phyloP scores from a whole-genome alignment of 805 yeast genomes.

The Sporopachydermia quercuum region DNA sequence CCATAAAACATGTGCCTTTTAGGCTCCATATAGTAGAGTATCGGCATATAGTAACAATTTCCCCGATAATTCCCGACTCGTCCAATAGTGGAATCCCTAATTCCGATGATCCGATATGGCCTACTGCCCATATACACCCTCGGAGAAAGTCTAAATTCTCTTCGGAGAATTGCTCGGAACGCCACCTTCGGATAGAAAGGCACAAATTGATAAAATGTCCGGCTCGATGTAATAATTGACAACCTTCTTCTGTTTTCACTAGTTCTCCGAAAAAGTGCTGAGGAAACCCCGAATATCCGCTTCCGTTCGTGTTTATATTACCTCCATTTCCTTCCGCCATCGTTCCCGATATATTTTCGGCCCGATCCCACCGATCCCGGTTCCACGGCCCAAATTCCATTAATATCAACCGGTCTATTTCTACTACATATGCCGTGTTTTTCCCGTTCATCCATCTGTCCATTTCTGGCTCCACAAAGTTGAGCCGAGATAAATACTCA shows the following conservation, averaged over 20 bases:
- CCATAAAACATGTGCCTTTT: conserved; percentile 65
- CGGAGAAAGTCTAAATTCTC: background rate
- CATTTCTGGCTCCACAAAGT: conserved; percentile 52
- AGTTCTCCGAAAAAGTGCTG: conserved; percentile 69
- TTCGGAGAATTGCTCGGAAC: background rate
- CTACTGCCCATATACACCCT: conserved; percentile 53
- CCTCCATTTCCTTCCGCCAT: too few relatives aligned
- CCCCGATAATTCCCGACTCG: conserved; percentile 31
- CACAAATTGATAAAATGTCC: conserved; percentile 28
- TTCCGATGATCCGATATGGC: conserved; percentile 61
- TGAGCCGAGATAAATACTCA: conserved; percentile 39
- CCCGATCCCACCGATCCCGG: conserved; percentile 8
- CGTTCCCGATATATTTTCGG: conserved; percentile 1
- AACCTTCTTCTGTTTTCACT: conserved; percentile 70
- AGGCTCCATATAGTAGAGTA: conserved; percentile 40
- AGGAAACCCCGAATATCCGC: too few relatives aligned
- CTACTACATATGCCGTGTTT: conserved; percentile 14
- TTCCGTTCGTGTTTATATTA: conserved; percentile 2
- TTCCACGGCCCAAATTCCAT: conserved; percentile 4
- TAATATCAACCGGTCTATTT: conserved; percentile 11
- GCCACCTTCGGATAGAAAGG: background rate
- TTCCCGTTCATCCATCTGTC: conserved; percentile 44
- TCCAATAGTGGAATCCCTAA: conserved; percentile 52
- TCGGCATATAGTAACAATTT: conserved; percentile 36
- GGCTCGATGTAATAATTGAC: conserved; percentile 38